phyloP scores from a whole-genome alignment of 1,139 yeast species.

The Saccharomyces pastorianus region DNA sequence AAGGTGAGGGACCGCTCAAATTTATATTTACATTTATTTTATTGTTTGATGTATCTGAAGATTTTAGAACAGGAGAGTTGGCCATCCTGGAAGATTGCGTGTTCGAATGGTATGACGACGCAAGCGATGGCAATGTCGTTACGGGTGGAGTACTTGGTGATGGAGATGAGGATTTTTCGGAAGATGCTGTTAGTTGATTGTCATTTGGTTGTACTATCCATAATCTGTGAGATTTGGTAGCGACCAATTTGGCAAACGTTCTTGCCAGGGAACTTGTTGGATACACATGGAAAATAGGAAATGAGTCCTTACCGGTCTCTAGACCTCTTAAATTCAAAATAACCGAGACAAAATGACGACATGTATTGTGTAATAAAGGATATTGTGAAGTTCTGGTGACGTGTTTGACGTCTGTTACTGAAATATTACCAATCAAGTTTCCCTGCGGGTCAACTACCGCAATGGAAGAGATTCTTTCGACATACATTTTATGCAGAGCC shows the following conservation, averaged over 20 bases:
- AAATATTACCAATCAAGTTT: slow-evolving; percentile 77
- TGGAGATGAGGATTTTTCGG: slow-evolving; percentile 1
- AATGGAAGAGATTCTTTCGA: slow-evolving; percentile 71
- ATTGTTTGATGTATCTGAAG: background rate
- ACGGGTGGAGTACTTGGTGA: slow-evolving; percentile 18
- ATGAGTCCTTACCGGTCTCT: slow-evolving; percentile 77
- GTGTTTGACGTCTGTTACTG: slow-evolving; percentile 83
- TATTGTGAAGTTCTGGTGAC: slow-evolving; percentile 79
- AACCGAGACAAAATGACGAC: slow-evolving; percentile 77
- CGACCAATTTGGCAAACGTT: slow-evolving; percentile 87
- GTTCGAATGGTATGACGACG: slow-evolving; percentile 1
- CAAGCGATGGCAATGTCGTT: slow-evolving; percentile 20
- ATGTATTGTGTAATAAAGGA: slow-evolving; percentile 66
- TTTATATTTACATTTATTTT: slow-evolving; percentile 1
- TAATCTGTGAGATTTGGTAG: slow-evolving; percentile 83
- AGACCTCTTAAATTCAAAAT: slow-evolving; percentile 80
- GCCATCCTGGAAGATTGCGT: background rate
- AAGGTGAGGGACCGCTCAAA: background rate
- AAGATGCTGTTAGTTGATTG: slow-evolving; percentile 1
- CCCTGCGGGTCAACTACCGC: slow-evolving; percentile 83
- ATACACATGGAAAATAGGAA: slow-evolving; percentile 89
- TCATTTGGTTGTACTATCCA: slow-evolving; percentile 64
- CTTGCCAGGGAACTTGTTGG: slow-evolving; percentile 70
- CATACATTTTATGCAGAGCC: slow-evolving; percentile 77
- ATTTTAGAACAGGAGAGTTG: background rate